phyloP scores from a whole-genome alignment of 768 basidiomycete genomes.

The Naganishia vaughanmartiniae region DNA sequence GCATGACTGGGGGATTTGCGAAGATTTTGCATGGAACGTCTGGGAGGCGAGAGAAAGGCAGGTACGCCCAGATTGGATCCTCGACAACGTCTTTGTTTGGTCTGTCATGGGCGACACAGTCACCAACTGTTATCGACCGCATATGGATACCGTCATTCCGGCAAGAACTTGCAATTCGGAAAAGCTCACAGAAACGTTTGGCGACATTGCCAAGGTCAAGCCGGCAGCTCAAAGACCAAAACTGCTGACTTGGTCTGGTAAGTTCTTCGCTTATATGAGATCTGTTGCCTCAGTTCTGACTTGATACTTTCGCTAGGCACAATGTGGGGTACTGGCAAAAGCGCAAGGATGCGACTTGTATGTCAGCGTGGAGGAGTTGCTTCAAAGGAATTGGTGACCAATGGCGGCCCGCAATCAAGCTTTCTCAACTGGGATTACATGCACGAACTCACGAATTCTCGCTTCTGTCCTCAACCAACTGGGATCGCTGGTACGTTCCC shows the following conservation, averaged over 20 bases:
- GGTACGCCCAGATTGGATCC: slow-evolving; percentile 44
- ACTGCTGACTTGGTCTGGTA: slow-evolving; percentile 46
- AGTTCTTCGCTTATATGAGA: not conserved
- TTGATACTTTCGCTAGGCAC: slow-evolving; percentile 31
- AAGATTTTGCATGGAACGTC: slow-evolving; percentile 49
- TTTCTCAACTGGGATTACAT: slow-evolving; percentile 48
- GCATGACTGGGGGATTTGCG: slow-evolving; percentile 52
- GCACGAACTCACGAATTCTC: slow-evolving; percentile 43
- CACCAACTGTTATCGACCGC: slow-evolving; percentile 51
- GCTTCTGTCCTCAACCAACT: slow-evolving; percentile 49
- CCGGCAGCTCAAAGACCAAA: slow-evolving; percentile 41
- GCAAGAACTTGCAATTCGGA: slow-evolving; percentile 46
- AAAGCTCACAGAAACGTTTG: slow-evolving; percentile 43
- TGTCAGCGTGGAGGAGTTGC: slow-evolving; percentile 45
- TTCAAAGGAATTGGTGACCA: slow-evolving; percentile 38
- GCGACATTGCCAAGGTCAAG: slow-evolving; percentile 37
- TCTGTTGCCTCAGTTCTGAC: not conserved
- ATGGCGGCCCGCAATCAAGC: slow-evolving; percentile 40
- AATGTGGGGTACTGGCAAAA: slow-evolving; percentile 52
- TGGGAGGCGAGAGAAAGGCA: slow-evolving; percentile 43
- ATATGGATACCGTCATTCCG: slow-evolving; percentile 51
- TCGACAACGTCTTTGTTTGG: slow-evolving; percentile 47
- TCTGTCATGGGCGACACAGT: slow-evolving; percentile 52
- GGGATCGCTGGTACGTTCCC: slow-evolving; percentile 46
- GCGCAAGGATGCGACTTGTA: slow-evolving; percentile 42